Conservation (phyloP, 148 eudicot genomes). For the Polygonum maritimum region DNA sequence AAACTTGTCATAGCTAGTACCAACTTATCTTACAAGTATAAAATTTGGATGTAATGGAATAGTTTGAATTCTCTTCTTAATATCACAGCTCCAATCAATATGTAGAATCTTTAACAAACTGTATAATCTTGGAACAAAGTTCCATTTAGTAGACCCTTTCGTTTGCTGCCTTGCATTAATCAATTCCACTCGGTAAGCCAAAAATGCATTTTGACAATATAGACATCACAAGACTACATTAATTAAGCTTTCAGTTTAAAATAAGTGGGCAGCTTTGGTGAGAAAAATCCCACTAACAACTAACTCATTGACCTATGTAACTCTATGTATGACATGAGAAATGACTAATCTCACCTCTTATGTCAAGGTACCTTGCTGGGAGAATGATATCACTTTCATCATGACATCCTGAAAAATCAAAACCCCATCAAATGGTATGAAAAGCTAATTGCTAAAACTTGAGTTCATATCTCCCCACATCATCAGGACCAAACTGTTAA, state of each 20-base stretch:
- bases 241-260: not conserved
- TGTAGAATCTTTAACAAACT: not conserved
- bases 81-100: not conserved
- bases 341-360: slow-evolving; percentile 60
- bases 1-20: too few relatives aligned
- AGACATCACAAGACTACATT: not conserved
- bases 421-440: slow-evolving; percentile 12
- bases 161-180: not conserved
- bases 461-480: not conserved
- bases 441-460: not conserved
- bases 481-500: not conserved
- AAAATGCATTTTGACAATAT: not conserved
- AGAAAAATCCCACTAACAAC: not conserved
- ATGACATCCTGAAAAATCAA: slow-evolving; percentile 62
- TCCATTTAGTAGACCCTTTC: too few relatives aligned
- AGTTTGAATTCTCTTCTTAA: too few relatives aligned
- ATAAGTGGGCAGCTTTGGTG: too few relatives aligned
- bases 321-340: not conserved
- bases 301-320: not conserved
- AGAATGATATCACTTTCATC: slow-evolving; percentile 93
- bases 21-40: too few relatives aligned
- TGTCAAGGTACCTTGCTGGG: slow-evolving; percentile 98
- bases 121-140: not conserved
- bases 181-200: not conserved
- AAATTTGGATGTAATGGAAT: too few relatives aligned